Base-by-base conservation (phyloP, 1,139 yeast species). In the Sugiyamaella paludigena region DNA sequence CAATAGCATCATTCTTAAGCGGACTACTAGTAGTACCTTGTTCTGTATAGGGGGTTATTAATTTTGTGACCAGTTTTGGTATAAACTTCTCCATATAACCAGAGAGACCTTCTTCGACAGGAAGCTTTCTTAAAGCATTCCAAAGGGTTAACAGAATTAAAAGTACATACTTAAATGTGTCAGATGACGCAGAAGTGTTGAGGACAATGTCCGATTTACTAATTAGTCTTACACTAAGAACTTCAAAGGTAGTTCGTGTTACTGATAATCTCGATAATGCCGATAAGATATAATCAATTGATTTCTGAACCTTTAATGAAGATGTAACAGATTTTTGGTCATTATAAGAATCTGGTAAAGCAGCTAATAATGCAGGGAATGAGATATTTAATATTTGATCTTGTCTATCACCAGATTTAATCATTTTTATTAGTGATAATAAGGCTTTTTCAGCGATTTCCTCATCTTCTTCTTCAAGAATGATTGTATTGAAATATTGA, bases 401-500 rank as follows among this genome's bases (percentile, higher is more conserved):
- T 2, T 79, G 73, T 47, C 74, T 57, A 34, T 63, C 60, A 41
- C 82, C 71, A 9, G 40, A 24, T n/a, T 36, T 13, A 4, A 39
- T 34, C 6, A 86, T 69, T 2, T 67, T 67, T n/a, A 76, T 73
- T 48, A 88, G 66, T 0, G 88, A 81, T 12, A 69, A 72, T 32
- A 85, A 64, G 9, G 78, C 73, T 0, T 75, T 71, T 36, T 70
- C 48, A 30, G 59, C 49, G 1, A 68, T 47, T 35, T 57, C 55
- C 5, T 64, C 63, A 27, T 59, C 58, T n/a, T 66, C 64, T 26
- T 71, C 73, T 38, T 70, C 72, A n/a, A 84, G 62, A 8, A 86
- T 69, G 19, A 82, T 76, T 39, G 83, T 88, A 31, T 81, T 80
- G 37, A 89, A 71, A 58, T 84, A 81, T 52, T 81, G 87, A 30